Evolutionary conservation across 1,139 yeast species (phyloP).

Genomic region (Lodderomyces pseudojiufengensis): DNA sequence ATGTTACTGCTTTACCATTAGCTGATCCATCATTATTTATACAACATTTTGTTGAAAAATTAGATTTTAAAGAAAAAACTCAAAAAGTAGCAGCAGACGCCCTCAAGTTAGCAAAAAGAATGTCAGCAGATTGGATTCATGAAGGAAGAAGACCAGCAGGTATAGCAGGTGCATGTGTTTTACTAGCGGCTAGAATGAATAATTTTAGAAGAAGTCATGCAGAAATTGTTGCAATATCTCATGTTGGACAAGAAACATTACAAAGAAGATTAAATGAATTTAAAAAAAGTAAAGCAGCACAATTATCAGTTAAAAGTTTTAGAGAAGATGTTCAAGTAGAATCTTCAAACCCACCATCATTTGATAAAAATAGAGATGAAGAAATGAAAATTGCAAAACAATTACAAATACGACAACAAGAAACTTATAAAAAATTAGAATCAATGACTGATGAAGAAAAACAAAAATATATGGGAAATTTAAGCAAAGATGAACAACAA

Average conservation of each 20-base stretch:
- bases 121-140: slow-evolving; percentile 93
- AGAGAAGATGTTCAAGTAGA: slow-evolving; percentile 43
- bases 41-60: slow-evolving; percentile 86
- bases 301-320: slow-evolving; percentile 69
- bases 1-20: slow-evolving; percentile 71
- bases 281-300: slow-evolving; percentile 70
- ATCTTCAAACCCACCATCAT: slow-evolving; percentile 80
- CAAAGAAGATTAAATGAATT: slow-evolving; percentile 89
- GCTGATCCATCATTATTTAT: slow-evolving; percentile 94
- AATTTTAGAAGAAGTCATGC: slow-evolving; percentile 87
- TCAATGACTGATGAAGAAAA: slow-evolving; percentile 10
- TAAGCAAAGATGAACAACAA: slow-evolving; percentile 14
- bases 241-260: slow-evolving; percentile 89
- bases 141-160: slow-evolving; percentile 99
- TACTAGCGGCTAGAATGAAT: slow-evolving; percentile 95
- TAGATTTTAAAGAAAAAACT: slow-evolving; percentile 70
- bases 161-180: slow-evolving; percentile 92
- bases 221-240: slow-evolving; percentile 93
- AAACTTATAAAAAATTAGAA: slow-evolving; percentile 12
- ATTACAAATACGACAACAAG: slow-evolving; percentile 11
- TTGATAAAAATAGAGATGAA: slow-evolving; percentile 42
- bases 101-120: slow-evolving; percentile 76
- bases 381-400: slow-evolving; percentile 23
- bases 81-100: slow-evolving; percentile 85
- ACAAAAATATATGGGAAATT: slow-evolving; percentile 4